A percentile compares a stretch with the other conserved stretches of the same genome.
Evolutionary conservation across 805 yeast species (phyloP).

Genomic region (Nakazawaea anatomiae): DNA sequence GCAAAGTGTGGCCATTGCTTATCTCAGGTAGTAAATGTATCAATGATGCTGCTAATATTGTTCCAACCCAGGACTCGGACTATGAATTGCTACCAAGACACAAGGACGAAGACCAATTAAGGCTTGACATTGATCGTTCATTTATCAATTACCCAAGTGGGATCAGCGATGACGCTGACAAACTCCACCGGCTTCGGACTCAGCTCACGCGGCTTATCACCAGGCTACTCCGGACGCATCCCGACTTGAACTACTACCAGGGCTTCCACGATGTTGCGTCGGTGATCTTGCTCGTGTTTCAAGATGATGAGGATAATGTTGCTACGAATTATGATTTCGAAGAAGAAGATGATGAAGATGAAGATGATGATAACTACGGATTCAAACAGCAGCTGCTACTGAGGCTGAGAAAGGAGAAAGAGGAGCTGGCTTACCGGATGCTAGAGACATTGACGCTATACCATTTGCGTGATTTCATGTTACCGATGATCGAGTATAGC

Average conservation of each 20-base stretch:
- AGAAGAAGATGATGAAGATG: too few relatives aligned
- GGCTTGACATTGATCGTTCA: slow-evolving; percentile 72
- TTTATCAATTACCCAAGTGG: slow-evolving; percentile 37
- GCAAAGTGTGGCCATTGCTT: slow-evolving; percentile 46
- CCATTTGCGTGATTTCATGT: slow-evolving; percentile 82
- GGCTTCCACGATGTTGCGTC: slow-evolving; percentile 89
- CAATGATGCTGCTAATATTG: too few relatives aligned
- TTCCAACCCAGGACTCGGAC: slow-evolving; percentile 14
- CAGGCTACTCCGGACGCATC: slow-evolving; percentile 53
- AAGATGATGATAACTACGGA: too few relatives aligned
- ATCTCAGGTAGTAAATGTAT: slow-evolving; percentile 6
- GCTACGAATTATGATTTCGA: too few relatives aligned
- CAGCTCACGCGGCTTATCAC: slow-evolving; percentile 40
- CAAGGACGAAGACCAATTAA: slow-evolving; percentile 72
- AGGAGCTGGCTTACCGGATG: slow-evolving; percentile 31
- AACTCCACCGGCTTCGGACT: slow-evolving; percentile 33
- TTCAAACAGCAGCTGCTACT: too few relatives aligned
- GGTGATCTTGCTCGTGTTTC: slow-evolving; percentile 51
- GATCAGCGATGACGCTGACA: slow-evolving; percentile 16
- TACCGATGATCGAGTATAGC: slow-evolving; percentile 60
- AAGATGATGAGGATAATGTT: too few relatives aligned
- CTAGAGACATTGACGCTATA: slow-evolving; percentile 52
- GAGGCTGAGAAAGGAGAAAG: too few relatives aligned
- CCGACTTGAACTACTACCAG: slow-evolving; percentile 73
- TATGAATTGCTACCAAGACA: slow-evolving; percentile 38